Percentiles rank a stretch among this genome's conserved stretches.
These are phyloP conservation scores for Helichrysum umbraculigerum DNA, from an alignment of 129 eudicot species.

Conservation along the genomic window DNA sequence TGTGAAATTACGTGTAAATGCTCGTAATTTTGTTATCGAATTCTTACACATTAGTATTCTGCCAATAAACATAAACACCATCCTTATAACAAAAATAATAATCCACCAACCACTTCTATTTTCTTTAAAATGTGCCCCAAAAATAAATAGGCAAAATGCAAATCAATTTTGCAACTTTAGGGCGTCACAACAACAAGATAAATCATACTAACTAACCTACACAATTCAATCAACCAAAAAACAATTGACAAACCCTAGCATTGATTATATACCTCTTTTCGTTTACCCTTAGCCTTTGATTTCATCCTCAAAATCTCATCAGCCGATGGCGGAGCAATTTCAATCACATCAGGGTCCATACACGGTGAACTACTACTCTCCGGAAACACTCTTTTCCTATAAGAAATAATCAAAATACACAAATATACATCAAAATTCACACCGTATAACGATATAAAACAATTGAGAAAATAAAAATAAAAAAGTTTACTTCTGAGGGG, in stretches of 20 bases:
- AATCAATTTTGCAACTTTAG: neutral
- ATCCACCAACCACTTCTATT: neutral
- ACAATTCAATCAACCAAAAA: neutral
- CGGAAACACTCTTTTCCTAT: slow-evolving; percentile 65
- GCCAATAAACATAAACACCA: neutral
- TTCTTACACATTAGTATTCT: neutral
- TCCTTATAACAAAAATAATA: neutral
- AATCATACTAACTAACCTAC: neutral
- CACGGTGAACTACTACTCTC: slow-evolving; percentile 41
- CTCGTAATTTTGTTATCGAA: neutral
- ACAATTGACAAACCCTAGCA: neutral
- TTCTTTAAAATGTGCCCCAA: neutral
- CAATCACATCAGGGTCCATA: slow-evolving; percentile 62
- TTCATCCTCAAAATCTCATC: slow-evolving; percentile 28
- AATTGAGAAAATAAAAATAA: neutral
- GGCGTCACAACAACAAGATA: neutral
- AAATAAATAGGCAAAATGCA: neutral
- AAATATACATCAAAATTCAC: neutral
- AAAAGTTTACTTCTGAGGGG: neutral
- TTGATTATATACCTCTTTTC: slow-evolving; percentile 48
- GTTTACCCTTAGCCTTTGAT: slow-evolving; percentile 26
- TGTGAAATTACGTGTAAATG: slow-evolving; percentile 3
- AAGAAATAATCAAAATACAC: slow-evolving; percentile 1
- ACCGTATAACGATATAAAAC: neutral
- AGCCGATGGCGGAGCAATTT: slow-evolving; percentile 41